Percentiles rank a stretch among this genome's conserved stretches.
Evolutionary conservation across 2,329 filamentous ascomycete genomes (phyloP).

Genomic region (Helicocarpus griseus): DNA sequence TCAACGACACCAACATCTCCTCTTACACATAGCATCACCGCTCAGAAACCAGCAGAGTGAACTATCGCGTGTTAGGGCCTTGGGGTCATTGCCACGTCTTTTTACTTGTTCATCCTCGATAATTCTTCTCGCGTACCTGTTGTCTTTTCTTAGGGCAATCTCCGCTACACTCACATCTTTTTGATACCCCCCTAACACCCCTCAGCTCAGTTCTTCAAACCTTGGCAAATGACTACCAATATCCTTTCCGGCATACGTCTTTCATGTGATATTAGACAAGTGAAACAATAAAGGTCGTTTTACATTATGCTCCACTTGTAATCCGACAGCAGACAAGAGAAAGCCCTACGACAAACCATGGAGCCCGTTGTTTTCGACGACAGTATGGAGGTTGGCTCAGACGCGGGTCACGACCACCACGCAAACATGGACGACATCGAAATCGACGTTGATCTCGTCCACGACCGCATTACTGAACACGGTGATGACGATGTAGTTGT

Average conservation of each 20-base stretch:
- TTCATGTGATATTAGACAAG: background rate
- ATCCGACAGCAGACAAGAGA: background rate
- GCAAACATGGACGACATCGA: constrained; percentile 43
- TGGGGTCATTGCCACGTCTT: background rate
- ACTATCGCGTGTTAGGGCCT: background rate
- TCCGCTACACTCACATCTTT: background rate
- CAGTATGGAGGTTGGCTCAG: constrained; percentile 34
- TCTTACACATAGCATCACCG: background rate
- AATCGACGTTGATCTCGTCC: constrained; percentile 48
- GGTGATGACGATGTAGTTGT: constrained; percentile 49
- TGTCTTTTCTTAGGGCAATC: background rate
- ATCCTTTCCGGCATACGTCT: background rate
- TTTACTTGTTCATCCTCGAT: background rate
- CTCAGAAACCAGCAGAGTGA: too few species aligned
- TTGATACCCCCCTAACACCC: background rate
- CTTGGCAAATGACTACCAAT: background rate
- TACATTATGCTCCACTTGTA: background rate
- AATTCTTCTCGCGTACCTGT: background rate
- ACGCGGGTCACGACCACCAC: constrained; percentile 31
- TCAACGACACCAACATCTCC: background rate
- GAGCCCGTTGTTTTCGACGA: constrained; percentile 32
- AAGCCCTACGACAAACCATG: constrained; percentile 18
- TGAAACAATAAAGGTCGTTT: background rate
- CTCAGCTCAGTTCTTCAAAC: background rate
- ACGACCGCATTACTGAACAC: constrained; percentile 30